phyloP scores from a whole-genome alignment of 2,329 filamentous ascomycete genomes.

The Penicillium nordicum region DNA sequence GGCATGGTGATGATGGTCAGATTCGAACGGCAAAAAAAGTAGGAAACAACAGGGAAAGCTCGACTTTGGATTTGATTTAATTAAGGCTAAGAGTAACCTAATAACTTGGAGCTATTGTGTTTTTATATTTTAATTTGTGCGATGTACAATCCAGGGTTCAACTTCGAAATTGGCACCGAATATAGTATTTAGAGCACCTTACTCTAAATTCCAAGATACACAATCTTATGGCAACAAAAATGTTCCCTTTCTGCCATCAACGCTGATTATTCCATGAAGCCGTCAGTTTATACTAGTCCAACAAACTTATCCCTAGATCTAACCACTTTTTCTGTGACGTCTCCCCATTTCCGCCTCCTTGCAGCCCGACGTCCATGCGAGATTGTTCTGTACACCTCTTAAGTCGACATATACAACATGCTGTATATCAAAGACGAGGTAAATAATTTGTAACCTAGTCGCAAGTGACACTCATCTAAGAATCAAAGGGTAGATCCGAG shows the following conservation, averaged over 20 bases:
- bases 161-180: not conserved
- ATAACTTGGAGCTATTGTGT: not conserved
- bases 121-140: not conserved
- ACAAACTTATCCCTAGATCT: not conserved
- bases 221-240: not conserved
- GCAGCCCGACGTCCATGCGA: no score
- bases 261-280: not conserved
- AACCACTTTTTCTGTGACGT: not conserved
- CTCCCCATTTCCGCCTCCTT: not conserved
- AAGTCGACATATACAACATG: not conserved
- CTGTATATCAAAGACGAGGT: not conserved
- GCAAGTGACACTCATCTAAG: not conserved
- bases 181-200: not conserved
- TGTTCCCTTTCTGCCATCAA: accelerated
- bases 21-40: not conserved
- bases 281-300: not conserved
- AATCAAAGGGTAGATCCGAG: not conserved
- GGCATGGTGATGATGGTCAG: slow-evolving; percentile 6
- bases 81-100: not conserved
- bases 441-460: not conserved
- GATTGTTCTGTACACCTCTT: not conserved
- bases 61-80: not conserved
- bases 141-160: not conserved
- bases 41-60: not conserved
- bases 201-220: not conserved